Conservation (phyloP, 352 stramenopile species). For the Phytopythium oedochilum region DNA sequence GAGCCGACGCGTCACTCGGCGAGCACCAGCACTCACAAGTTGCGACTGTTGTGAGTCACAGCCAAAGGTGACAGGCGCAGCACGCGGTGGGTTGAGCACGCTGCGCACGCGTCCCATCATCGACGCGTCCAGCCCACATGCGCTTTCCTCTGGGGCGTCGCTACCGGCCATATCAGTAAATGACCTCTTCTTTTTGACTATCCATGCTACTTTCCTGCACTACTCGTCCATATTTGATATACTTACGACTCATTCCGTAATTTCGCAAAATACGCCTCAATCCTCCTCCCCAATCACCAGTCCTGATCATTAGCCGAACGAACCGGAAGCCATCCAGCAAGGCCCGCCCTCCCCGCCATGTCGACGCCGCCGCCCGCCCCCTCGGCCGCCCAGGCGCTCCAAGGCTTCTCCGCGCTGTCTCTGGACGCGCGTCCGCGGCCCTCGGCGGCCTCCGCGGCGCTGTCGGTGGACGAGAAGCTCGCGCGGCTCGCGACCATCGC, state of each 20-base stretch:
- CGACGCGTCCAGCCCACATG: background rate
- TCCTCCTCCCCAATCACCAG: background rate
- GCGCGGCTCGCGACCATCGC: slow-evolving; percentile 51
- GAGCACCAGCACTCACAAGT: too few relatives aligned
- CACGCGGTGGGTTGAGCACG: background rate
- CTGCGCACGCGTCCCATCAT: background rate
- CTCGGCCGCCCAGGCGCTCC: slow-evolving; percentile 21
- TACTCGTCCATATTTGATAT: background rate
- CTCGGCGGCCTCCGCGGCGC: slow-evolving; percentile 19
- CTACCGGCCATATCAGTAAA: background rate
- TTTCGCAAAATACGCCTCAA: background rate
- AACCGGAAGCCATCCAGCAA: too few relatives aligned
- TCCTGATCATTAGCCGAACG: too few relatives aligned
- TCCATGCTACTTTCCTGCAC: too few relatives aligned
- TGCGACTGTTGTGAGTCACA: too few relatives aligned
- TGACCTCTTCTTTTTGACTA: too few relatives aligned
- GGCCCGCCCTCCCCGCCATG: too few relatives aligned
- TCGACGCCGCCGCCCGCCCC: slow-evolving; percentile 37
- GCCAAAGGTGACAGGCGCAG: too few relatives aligned
- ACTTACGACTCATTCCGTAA: too few relatives aligned
- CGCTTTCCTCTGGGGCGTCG: background rate
- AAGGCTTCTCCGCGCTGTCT: slow-evolving; percentile 50
- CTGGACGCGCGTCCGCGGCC: slow-evolving; percentile 23
- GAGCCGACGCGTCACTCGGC: too few relatives aligned
- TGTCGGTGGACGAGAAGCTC: slow-evolving; percentile 63